Evolutionary conservation across 106 monocot genomes (phyloP), one percentile per base, ranked within the genome.

Genomic region (Apostasia shenzhenica): DNA sequence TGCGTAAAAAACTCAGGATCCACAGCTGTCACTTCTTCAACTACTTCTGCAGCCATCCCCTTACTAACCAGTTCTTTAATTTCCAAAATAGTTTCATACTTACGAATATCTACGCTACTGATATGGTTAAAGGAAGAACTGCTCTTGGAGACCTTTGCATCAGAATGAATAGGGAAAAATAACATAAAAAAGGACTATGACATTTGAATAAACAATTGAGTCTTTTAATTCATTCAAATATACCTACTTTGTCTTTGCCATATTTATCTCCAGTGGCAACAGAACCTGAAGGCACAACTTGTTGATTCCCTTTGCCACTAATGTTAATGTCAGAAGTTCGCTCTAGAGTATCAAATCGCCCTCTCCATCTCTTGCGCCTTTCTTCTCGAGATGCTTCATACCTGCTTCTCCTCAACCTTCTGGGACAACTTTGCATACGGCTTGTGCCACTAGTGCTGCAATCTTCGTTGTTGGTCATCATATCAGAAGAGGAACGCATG

Each of bases 361-460:
- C 99, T 84, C 84, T 99, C 99, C 99, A 99, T 83, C 99, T 90
- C 66, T 90, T 93, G 10, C 83, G 82, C 14, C 76, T 76, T 41
- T 76, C 73, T 54, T 67, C 50, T 54, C 70, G 70, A 64, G 79
- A 68, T 67, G 82, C 62, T 76, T 83, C 76, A 72, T 67, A 85
- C 72, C 92, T 89, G 39, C 69, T 76, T 69, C 81, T 85, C 59
- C 88, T 75, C 58, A 83, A 72, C 75, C 88, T 79, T 88, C 88
- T 88, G 58, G 37, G 81, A 73, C 47, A 71, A 48, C 62, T 81
- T 45, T 80, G 79, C 67, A 76, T 39, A 71, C 69, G 75, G 61
- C 61, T 74, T 42, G 67, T 59, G 71, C 80, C 73, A 69, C 90
- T 93, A 13, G 87, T 90, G 70, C 90, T 93, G 67, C 99, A 99